Base-by-base conservation (phyloP, 768 basidiomycete species). In the Rhodotorula babjevae region DNA sequence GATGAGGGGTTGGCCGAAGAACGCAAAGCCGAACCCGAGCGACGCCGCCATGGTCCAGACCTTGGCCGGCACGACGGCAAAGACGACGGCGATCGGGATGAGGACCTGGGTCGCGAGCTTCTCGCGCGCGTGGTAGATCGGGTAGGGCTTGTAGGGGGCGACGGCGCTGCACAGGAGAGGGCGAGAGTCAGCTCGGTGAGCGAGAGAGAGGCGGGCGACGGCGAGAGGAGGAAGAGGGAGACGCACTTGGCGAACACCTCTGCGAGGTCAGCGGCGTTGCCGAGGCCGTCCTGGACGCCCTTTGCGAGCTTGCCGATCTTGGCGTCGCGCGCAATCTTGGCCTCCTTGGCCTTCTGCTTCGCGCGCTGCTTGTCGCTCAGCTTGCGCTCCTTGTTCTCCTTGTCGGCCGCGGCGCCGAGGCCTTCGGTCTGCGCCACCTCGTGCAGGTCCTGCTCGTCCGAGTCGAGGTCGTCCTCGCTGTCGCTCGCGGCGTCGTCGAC, bases 1-100 rank as follows among this genome's bases (percentile, higher is more conserved):
- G 65, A 83, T 68, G 33, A 82, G 42, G 10, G 82, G 82, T 60
- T 82, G 82, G 55, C 79, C 82, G 72, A 81, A 83, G 70, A 82
- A 80, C 14, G 70, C 80, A 56, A 82, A 71, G 3, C 82, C 82
- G 66, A 83, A 79, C 0, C 72, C 64, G 71, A 82, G 82, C 8
- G 79, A 79, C 4, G 78, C 79, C 42, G 76, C 72, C 10, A 81
- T 74, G 3, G 78, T 78, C 74, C 81, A 82, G 57, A 81, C 62
- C 75, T 78, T 78, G 4, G 82, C 71, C 5, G 82, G 74, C 11
- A 72, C 50, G 42, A 76, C 18, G 50, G 71, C 62, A 55, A 68
- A 69, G 36, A 68, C 53, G 63, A 72, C 21, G 2, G 79, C 71
- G 61, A 81, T 61, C 1, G 82, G 82, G 33, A 79, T 63, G 47